phyloP scores from a whole-genome alignment of 768 basidiomycete genomes.

The Calvatia gigantea region DNA sequence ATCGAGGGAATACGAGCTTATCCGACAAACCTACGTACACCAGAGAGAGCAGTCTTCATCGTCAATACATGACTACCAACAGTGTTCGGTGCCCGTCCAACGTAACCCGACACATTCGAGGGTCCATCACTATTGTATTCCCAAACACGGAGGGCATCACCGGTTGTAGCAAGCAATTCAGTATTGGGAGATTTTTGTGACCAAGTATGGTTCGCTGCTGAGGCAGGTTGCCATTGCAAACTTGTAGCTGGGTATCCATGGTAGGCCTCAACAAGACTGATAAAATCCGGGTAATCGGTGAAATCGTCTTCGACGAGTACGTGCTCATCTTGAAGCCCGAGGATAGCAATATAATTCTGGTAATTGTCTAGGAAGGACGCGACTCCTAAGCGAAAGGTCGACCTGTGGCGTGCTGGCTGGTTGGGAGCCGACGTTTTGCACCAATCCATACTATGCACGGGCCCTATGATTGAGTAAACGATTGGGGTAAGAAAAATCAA shows the following conservation, averaged over 20 bases:
- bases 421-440: constrained; percentile 77
- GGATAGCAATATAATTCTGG: constrained; percentile 76
- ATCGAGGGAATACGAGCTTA: constrained; percentile 8
- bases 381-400: constrained; percentile 80
- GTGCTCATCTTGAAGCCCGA: constrained; percentile 80
- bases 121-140: constrained; percentile 76
- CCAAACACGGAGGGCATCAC: constrained; percentile 90
- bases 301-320: constrained; percentile 86
- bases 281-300: constrained; percentile 82
- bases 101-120: constrained; percentile 56
- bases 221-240: constrained; percentile 88
- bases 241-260: constrained; percentile 94
- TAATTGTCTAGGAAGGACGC: constrained; percentile 85
- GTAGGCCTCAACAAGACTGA: constrained; percentile 75
- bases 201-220: constrained; percentile 62
- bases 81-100: constrained; percentile 55
- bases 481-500: neutral
- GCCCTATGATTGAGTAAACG: constrained; percentile 48
- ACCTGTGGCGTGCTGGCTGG: constrained; percentile 68
- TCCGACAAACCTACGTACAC: constrained; percentile 47
- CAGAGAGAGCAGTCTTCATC: constrained; percentile 75
- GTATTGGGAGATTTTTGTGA: constrained; percentile 60
- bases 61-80: constrained; percentile 60
- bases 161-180: constrained; percentile 91
- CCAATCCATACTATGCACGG: constrained; percentile 85